These are phyloP conservation scores for Botryosphaeria agaves DNA, from an alignment of 2,329 filamentous ascomycete genomes.

Conservation along the genomic window DNA sequence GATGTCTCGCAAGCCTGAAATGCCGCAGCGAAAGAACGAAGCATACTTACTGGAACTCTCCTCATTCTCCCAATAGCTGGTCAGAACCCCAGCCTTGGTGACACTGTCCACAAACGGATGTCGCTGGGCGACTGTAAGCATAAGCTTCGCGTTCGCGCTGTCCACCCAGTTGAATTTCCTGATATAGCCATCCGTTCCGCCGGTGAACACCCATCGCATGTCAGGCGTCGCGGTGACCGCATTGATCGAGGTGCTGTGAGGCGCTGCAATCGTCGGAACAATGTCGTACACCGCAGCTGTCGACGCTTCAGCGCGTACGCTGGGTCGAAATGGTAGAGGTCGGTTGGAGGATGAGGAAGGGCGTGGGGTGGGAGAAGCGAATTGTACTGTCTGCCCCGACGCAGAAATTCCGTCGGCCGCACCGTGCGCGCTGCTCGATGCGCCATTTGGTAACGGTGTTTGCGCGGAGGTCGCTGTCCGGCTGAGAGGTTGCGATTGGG, in stretches of 20 bases:
- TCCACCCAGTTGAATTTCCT: slow-evolving; percentile 92
- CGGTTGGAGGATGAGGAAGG: slow-evolving; percentile 13
- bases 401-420: not conserved
- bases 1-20: too few species aligned
- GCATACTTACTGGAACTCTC: slow-evolving; percentile 37
- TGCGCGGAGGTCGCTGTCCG: slow-evolving; percentile 4
- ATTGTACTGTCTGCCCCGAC: slow-evolving; percentile 21
- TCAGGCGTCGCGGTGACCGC: slow-evolving; percentile 83
- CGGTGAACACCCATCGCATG: slow-evolving; percentile 86
- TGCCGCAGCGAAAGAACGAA: not conserved
- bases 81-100: slow-evolving; percentile 79
- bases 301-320: slow-evolving; percentile 60
- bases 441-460: slow-evolving; percentile 11
- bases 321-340: slow-evolving; percentile 35
- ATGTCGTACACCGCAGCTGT: slow-evolving; percentile 79
- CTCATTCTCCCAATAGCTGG: slow-evolving; percentile 98
- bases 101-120: slow-evolving; percentile 97
- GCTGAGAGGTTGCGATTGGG: slow-evolving; percentile 17
- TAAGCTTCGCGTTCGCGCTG: slow-evolving; percentile 86
- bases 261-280: slow-evolving; percentile 89
- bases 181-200: slow-evolving; percentile 88
- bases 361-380: slow-evolving; percentile 29
- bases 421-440: slow-evolving; percentile 6
- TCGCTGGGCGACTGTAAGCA: slow-evolving; percentile 83
- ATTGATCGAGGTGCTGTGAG: slow-evolving; percentile 91